A percentile compares a stretch with the other conserved stretches of the same genome.
Conservation (phyloP, 2,329 filamentous ascomycete genomes). For the Colletotrichum shisoi region DNA sequence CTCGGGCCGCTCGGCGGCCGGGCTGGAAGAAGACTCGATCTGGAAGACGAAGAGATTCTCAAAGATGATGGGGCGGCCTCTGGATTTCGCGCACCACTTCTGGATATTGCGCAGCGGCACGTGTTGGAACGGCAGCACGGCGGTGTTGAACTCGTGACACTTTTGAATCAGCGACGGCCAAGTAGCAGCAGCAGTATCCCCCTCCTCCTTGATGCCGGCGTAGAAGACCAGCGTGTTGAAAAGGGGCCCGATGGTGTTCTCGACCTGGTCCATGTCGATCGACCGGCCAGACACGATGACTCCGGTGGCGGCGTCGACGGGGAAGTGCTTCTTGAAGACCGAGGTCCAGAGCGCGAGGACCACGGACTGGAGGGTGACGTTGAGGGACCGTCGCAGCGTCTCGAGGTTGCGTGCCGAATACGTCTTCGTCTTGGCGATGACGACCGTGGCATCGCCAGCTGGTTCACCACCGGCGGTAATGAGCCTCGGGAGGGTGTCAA, state of each 20-base stretch:
- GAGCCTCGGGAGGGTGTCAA: slow-evolving; percentile 39
- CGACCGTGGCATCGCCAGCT: slow-evolving; percentile 15
- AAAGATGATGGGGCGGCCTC: slow-evolving; percentile 71
- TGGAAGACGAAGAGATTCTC: slow-evolving; percentile 87
- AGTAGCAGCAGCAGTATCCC: no score
- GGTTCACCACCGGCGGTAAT: no score
- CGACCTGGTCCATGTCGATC: slow-evolving; percentile 70
- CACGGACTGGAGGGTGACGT: slow-evolving; percentile 80
- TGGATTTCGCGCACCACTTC: slow-evolving; percentile 70
- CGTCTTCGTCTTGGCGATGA: slow-evolving; percentile 24
- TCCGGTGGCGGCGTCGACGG: slow-evolving; percentile 66
- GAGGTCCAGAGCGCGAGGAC: slow-evolving; percentile 78
- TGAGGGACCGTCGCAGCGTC: slow-evolving; percentile 62
- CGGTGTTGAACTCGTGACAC: slow-evolving; percentile 76
- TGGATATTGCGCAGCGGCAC: slow-evolving; percentile 80
- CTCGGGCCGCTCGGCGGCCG: no score
- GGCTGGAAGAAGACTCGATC: slow-evolving; percentile 47
- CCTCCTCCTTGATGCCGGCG: slow-evolving; percentile 52
- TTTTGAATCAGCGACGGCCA: slow-evolving; percentile 68
- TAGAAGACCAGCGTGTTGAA: slow-evolving; percentile 89
- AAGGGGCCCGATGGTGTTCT: slow-evolving; percentile 77
- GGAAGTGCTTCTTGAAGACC: slow-evolving; percentile 63
- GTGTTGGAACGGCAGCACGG: slow-evolving; percentile 76
- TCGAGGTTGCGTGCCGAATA: slow-evolving; percentile 53
- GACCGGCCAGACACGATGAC: slow-evolving; percentile 81